Conservation (phyloP, 2,329 filamentous ascomycete species). For the Aspergillus tubingensis region DNA sequence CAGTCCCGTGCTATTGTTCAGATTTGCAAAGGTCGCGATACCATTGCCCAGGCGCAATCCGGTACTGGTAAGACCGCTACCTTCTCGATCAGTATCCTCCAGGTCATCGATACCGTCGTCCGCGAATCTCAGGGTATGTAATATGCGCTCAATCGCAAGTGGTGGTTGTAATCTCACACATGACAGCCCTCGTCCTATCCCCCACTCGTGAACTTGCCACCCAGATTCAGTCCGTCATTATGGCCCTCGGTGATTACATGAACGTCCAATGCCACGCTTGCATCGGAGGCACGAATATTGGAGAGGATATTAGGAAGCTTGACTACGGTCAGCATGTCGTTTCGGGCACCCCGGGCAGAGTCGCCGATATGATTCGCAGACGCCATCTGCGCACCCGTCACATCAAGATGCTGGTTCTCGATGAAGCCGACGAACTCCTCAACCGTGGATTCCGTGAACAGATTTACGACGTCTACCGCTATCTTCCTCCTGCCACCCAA, state of each 20-base stretch:
- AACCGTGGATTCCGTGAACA: slow-evolving; percentile 97
- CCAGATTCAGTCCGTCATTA: slow-evolving; percentile 97
- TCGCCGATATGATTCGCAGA: slow-evolving; percentile 80
- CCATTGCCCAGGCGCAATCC: slow-evolving; percentile 96
- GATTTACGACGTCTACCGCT: slow-evolving; percentile 98
- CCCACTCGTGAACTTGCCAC: slow-evolving; percentile 95
- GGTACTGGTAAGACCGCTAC: slow-evolving; percentile 96
- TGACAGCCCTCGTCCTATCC: slow-evolving; percentile 79
- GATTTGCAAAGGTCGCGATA: slow-evolving; percentile 98
- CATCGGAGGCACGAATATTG: slow-evolving; percentile 96
- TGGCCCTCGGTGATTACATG: slow-evolving; percentile 99
- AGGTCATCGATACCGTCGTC: slow-evolving; percentile 91
- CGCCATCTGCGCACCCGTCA: slow-evolving; percentile 71
- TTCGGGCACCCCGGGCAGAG: slow-evolving; percentile 93
- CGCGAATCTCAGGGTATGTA: slow-evolving; percentile 75
- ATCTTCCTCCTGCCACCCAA: slow-evolving; percentile 92
- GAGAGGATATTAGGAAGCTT: slow-evolving; percentile 95
- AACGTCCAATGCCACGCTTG: slow-evolving; percentile 98
- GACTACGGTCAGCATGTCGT: slow-evolving; percentile 98
- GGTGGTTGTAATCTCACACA: slow-evolving; percentile 4
- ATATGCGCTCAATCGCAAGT: neutral
- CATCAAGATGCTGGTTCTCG: slow-evolving; percentile 77
- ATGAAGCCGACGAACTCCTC: slow-evolving; percentile 76
- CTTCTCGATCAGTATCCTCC: slow-evolving; percentile 93
- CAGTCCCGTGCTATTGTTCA: slow-evolving; percentile 98